Percentiles rank a stretch among this genome's conserved stretches.
Conservation (phyloP, 371 early-diverging fungal genomes). For the Lichtheimia ramosa region DNA sequence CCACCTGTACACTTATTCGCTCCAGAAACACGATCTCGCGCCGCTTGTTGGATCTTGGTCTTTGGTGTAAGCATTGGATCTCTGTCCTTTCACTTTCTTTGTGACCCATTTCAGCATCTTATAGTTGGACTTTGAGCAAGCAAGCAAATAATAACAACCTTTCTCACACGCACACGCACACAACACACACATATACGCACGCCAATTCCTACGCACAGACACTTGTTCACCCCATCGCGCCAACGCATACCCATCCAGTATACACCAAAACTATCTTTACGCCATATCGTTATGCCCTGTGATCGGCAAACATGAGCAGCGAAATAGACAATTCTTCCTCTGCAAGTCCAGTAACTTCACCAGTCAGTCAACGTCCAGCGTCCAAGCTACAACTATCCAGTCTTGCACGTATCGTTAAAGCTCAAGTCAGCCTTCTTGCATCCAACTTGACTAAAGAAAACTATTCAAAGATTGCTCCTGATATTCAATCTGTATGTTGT, state of each 20-base stretch:
- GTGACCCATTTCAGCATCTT: too few species aligned
- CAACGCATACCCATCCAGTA: too few species aligned
- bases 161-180: background rate
- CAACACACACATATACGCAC: slow-evolving; percentile 2
- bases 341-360: slow-evolving; percentile 24
- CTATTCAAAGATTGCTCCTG: slow-evolving; percentile 46
- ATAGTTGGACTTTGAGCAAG: too few species aligned
- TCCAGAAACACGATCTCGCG: too few species aligned
- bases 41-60: background rate
- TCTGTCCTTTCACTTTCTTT: too few species aligned
- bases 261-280: too few species aligned
- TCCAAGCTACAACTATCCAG: slow-evolving; percentile 38
- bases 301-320: slow-evolving; percentile 36
- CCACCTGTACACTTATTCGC: too few species aligned
- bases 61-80: background rate
- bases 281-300: slow-evolving; percentile 11
- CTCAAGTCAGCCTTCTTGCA: slow-evolving; percentile 59
- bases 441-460: slow-evolving; percentile 57
- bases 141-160: background rate
- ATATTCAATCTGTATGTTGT: slow-evolving; percentile 53
- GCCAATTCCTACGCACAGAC: background rate
- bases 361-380: slow-evolving; percentile 17
- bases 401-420: slow-evolving; percentile 63
- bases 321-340: slow-evolving; percentile 30
- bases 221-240: too few species aligned